These are phyloP conservation scores for Claviceps sp. DNA, from an alignment of 2,329 filamentous ascomycete species.

Conservation along the genomic window DNA sequence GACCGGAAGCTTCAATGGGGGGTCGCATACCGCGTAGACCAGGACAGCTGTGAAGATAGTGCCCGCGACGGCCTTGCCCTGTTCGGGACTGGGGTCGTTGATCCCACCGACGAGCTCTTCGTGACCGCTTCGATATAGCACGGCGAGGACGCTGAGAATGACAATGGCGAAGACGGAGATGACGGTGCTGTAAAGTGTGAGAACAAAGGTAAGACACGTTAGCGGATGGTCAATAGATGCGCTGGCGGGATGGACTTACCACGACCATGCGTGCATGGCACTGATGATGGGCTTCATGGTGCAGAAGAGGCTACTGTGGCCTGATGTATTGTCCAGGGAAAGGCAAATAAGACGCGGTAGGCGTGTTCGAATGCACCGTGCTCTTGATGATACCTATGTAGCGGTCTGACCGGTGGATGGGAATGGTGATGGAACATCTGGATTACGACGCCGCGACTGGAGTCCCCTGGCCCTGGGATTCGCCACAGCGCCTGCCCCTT, in stretches of 20 bases:
- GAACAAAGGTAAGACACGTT: constrained; percentile 8
- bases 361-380: not conserved
- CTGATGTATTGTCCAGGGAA: not conserved
- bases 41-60: constrained; percentile 81
- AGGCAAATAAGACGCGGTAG: too few relatives aligned
- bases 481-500: too few relatives aligned
- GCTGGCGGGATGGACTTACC: constrained; percentile 44
- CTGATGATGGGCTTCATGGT: constrained; percentile 92
- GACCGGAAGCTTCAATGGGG: not conserved
- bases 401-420: not conserved
- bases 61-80: constrained; percentile 65
- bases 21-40: constrained; percentile 68
- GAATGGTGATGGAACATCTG: too few relatives aligned
- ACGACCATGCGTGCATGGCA: constrained; percentile 87
- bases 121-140: constrained; percentile 67
- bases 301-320: constrained; percentile 12
- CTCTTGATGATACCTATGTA: not conserved
- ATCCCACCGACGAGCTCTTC: constrained; percentile 71
- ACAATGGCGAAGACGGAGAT: constrained; percentile 52
- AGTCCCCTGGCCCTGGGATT: too few relatives aligned
- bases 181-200: constrained; percentile 47
- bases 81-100: constrained; percentile 55
- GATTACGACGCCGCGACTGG: too few relatives aligned
- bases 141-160: constrained; percentile 49
- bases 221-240: constrained; percentile 6